Conservation (phyloP, 139 green algal genomes). For the Chlamydomonas eustigma region DNA sequence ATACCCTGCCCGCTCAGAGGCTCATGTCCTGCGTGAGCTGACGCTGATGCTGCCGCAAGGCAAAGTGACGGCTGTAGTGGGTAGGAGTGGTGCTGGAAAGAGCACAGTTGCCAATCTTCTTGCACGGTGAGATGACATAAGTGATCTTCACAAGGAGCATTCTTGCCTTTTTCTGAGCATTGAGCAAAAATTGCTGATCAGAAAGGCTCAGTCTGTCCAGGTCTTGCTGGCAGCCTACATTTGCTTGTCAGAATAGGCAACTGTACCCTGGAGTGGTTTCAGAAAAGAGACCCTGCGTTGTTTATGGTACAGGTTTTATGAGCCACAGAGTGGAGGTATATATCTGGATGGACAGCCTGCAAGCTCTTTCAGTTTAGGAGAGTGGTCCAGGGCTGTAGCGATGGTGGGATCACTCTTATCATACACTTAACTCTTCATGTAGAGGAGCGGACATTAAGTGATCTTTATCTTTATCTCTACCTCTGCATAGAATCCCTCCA, state of each 20-base stretch:
- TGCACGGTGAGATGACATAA: conserved; percentile 25
- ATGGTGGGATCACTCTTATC: conserved; percentile 53
- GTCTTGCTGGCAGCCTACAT: too few relatives aligned
- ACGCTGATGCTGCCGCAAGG: conserved; percentile 52
- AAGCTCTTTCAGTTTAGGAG: conserved; percentile 46
- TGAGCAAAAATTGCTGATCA: too few relatives aligned
- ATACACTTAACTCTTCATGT: too few relatives aligned
- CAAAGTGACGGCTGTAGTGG: conserved; percentile 78
- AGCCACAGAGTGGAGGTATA: conserved; percentile 46
- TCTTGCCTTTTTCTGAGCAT: too few relatives aligned
- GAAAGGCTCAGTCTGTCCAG: too few relatives aligned
- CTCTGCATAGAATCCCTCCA: too few relatives aligned
- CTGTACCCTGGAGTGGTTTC: too few relatives aligned
- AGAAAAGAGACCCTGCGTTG: too few relatives aligned
- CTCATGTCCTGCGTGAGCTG: background rate
- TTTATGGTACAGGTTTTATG: conserved; percentile 56
- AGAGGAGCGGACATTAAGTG: too few relatives aligned
- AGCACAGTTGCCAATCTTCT: conserved; percentile 75
- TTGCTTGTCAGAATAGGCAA: too few relatives aligned
- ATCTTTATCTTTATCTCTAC: too few relatives aligned
- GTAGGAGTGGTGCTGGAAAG: conserved; percentile 79
- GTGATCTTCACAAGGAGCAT: too few relatives aligned
- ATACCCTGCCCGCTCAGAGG: background rate
- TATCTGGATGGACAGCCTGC: conserved; percentile 66
- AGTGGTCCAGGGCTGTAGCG: conserved; percentile 67